phyloP scores from a whole-genome alignment of 352 stramenopile genomes.

The Globisporangium camurandrum region DNA sequence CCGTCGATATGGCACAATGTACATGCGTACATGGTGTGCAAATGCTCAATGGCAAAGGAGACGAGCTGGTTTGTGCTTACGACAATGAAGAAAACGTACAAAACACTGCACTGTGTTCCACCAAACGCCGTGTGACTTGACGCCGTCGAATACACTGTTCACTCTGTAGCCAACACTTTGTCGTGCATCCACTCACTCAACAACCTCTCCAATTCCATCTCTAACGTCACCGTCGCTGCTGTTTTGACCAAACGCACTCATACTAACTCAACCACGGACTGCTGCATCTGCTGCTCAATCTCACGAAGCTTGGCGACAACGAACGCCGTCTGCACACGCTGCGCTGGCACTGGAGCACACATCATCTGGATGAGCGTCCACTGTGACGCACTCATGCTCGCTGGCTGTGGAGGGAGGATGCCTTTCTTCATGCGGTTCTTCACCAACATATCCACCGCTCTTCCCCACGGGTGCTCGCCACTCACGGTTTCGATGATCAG shows the following conservation, averaged over 20 bases:
- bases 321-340: constrained; percentile 8
- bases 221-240: too few relatives aligned
- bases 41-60: too few relatives aligned
- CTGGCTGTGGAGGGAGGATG: not conserved
- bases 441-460: not conserved
- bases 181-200: too few relatives aligned
- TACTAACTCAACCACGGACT: not conserved
- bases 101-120: too few relatives aligned
- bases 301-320: constrained; percentile 7
- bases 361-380: constrained; percentile 14
- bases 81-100: not conserved
- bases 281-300: not conserved
- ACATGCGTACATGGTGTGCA: too few relatives aligned
- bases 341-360: constrained; percentile 4
- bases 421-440: not conserved
- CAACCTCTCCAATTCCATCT: too few relatives aligned
- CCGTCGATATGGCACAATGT: too few relatives aligned
- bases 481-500: constrained; percentile 15
- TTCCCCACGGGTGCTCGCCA: constrained; percentile 7
- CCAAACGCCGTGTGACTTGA: too few relatives aligned
- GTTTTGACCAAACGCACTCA: too few relatives aligned
- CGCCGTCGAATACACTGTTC: too few relatives aligned
- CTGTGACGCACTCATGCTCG: not conserved
- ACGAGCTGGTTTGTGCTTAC: not conserved
- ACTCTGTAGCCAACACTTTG: too few relatives aligned